These are phyloP conservation scores for Trichoderma sp. DNA, from an alignment of 2,329 filamentous ascomycete genomes.

Conservation along the genomic window DNA sequence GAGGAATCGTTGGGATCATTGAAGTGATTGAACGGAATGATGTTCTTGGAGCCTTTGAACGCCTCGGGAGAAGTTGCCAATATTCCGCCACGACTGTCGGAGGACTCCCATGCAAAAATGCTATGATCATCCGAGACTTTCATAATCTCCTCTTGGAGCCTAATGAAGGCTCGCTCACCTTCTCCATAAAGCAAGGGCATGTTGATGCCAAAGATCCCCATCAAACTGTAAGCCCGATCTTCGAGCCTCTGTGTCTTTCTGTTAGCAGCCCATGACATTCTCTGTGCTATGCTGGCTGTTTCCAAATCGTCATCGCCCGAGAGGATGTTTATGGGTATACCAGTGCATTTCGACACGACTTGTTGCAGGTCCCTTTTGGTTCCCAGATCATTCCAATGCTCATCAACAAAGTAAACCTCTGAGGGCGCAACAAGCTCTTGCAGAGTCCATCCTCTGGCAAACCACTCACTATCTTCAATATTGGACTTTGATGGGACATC, in stretches of 20 bases:
- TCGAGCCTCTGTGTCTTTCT: slow-evolving; percentile 28
- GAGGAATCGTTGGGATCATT: not conserved
- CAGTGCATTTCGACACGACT: not conserved
- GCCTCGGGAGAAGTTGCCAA: slow-evolving; percentile 5
- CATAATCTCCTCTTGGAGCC: slow-evolving; percentile 21
- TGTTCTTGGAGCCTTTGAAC: not conserved
- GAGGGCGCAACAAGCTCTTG: slow-evolving; percentile 7
- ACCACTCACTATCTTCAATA: slow-evolving; percentile 4
- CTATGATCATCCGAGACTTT: not conserved
- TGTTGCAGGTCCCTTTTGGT: not conserved
- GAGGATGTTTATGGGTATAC: slow-evolving; percentile 3
- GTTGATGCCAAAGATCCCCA: slow-evolving; percentile 33
- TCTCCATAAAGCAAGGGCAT: slow-evolving; percentile 35
- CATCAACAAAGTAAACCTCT: not conserved
- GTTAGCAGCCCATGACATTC: slow-evolving; percentile 30
- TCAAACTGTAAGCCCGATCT: slow-evolving; percentile 32
- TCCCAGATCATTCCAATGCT: not conserved
- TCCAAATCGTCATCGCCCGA: slow-evolving; percentile 8
- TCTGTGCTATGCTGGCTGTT: slow-evolving; percentile 20
- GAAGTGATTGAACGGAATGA: not conserved
- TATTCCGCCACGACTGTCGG: not conserved
- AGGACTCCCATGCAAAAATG: slow-evolving; percentile 2
- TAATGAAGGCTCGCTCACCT: slow-evolving; percentile 27
- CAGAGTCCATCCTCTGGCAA: slow-evolving; percentile 7
- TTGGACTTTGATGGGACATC: not conserved